phyloP scores from a whole-genome alignment of 345 rosid species.

The Brassica carinata region DNA sequence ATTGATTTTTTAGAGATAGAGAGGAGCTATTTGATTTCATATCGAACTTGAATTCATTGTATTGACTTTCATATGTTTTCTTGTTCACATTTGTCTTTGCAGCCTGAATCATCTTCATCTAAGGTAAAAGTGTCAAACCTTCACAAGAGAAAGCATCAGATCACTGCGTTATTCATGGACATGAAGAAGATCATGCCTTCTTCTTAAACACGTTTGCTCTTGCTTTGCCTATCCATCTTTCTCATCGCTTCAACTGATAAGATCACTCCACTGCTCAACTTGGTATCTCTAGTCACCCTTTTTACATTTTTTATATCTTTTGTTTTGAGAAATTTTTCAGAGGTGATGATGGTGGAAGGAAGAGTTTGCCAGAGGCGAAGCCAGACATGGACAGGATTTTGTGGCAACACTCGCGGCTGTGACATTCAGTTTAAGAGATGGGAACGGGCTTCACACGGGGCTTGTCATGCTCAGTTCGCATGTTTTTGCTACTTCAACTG shows the following conservation, averaged over 20 bases:
- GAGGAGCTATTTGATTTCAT: neutral
- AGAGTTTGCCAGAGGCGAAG: conserved; percentile 49
- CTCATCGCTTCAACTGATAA: conserved; percentile 37
- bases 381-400: conserved; percentile 54
- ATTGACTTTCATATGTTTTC: neutral
- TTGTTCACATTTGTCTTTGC: conserved; percentile 17
- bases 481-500: conserved; percentile 60
- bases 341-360: conserved; percentile 42
- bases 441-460: conserved; percentile 54
- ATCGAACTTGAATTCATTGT: neutral
- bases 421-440: conserved; percentile 49
- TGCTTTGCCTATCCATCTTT: conserved; percentile 29
- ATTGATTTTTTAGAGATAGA: neutral
- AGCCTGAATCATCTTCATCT: conserved; percentile 65
- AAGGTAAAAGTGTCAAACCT: conserved; percentile 89
- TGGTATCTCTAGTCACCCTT: neutral
- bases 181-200: conserved; percentile 52
- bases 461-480: conserved; percentile 53
- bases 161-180: conserved; percentile 68
- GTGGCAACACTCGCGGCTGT: conserved; percentile 45
- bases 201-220: conserved; percentile 21
- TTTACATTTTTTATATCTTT: neutral
- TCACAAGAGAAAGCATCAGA: conserved; percentile 99
- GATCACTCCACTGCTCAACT: conserved; percentile 9
- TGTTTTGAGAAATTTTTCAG: conserved; percentile 16